These are phyloP conservation scores for Lactarius pseudohatsudake DNA, from an alignment of 768 basidiomycete genomes.

Conservation along the genomic window DNA sequence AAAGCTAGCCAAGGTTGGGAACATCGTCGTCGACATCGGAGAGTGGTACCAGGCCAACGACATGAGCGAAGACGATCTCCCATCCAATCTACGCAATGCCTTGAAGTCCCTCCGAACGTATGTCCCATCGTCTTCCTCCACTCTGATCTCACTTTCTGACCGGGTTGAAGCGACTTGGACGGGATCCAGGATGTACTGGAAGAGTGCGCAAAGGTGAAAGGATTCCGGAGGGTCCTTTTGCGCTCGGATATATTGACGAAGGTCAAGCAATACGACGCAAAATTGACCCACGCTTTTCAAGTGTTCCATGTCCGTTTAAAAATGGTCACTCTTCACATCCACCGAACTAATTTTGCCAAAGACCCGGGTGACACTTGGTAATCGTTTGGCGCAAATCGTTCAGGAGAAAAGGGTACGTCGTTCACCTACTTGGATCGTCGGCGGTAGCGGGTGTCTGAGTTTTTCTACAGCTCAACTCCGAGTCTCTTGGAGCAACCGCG, in stretches of 20 bases:
- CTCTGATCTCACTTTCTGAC: background rate
- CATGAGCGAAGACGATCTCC: background rate
- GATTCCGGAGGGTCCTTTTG: background rate
- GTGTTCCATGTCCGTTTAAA: background rate
- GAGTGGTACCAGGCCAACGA: background rate
- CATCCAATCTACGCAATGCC: background rate
- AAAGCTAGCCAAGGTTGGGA: background rate
- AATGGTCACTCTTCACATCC: background rate
- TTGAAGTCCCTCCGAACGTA: background rate
- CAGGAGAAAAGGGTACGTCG: background rate
- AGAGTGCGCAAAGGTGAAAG: background rate
- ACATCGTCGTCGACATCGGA: background rate
- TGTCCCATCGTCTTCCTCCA: background rate
- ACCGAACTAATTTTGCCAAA: background rate
- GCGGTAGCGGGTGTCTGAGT: background rate
- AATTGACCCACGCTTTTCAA: background rate
- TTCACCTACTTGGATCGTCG: background rate
- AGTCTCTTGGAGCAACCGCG: background rate
- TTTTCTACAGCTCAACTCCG: background rate
- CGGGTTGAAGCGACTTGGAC: background rate
- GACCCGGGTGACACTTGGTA: background rate
- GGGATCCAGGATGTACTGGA: background rate
- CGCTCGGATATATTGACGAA: background rate
- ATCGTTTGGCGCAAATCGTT: background rate
- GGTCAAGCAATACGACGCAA: constrained; percentile 4